phyloP scores from a whole-genome alignment of 2,329 filamentous ascomycete species.

The Phyllosticta citrichinensis region DNA sequence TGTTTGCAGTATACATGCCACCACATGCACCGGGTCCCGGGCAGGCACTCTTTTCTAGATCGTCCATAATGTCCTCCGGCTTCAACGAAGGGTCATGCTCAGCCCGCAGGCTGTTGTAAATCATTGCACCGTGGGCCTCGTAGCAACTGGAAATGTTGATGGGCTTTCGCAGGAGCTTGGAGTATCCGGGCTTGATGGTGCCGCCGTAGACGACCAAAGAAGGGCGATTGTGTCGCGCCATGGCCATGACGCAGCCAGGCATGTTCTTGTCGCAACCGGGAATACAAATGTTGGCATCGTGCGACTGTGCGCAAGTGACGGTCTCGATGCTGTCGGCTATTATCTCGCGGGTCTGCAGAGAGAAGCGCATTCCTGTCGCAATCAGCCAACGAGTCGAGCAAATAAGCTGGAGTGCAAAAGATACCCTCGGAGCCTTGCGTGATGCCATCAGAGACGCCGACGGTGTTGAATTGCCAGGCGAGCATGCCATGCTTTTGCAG shows the following conservation, averaged over 20 bases:
- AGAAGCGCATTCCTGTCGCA: slow-evolving; percentile 75
- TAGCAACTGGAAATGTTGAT: slow-evolving; percentile 88
- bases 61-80: slow-evolving; percentile 69
- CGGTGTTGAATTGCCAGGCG: slow-evolving; percentile 88
- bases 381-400: slow-evolving; percentile 8
- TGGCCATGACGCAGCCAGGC: slow-evolving; percentile 85
- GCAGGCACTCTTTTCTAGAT: slow-evolving; percentile 72
- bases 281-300: slow-evolving; percentile 88
- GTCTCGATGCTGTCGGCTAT: slow-evolving; percentile 94
- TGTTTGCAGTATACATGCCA: slow-evolving; percentile 93
- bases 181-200: slow-evolving; percentile 81
- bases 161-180: slow-evolving; percentile 59
- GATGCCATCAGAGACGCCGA: slow-evolving; percentile 83
- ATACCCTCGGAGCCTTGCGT: slow-evolving; percentile 88
- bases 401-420: neutral
- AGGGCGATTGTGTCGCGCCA: slow-evolving; percentile 81
- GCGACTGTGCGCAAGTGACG: slow-evolving; percentile 81
- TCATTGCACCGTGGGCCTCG: slow-evolving; percentile 74
- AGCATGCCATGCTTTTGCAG: slow-evolving; percentile 78
- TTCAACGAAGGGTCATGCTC: slow-evolving; percentile 59
- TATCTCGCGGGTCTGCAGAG: slow-evolving; percentile 78
- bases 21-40: slow-evolving; percentile 72
- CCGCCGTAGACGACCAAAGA: slow-evolving; percentile 95
- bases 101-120: slow-evolving; percentile 63
- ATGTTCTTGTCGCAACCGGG: slow-evolving; percentile 98